A percentile compares a stretch with the other conserved stretches of the same genome.
Evolutionary conservation across 1,139 yeast genomes (phyloP).

Genomic region (Kluyveromyces sp.): DNA sequence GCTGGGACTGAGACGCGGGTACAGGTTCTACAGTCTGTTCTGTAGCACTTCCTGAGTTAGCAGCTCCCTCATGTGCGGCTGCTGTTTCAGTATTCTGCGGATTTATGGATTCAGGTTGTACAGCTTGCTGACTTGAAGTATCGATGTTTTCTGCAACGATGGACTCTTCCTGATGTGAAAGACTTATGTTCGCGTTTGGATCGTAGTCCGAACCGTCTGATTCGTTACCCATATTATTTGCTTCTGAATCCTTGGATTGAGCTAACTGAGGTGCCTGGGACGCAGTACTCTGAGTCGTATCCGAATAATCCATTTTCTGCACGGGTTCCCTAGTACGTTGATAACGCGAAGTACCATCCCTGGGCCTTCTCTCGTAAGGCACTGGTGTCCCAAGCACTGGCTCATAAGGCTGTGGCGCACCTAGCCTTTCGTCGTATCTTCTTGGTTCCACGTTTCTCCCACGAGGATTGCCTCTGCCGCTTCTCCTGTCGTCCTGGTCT

Average conservation of each 20-base stretch:
- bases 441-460: conserved; percentile 15
- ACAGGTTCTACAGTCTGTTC: no score
- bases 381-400: conserved; percentile 19
- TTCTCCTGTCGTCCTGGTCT: conserved; percentile 15
- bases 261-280: not conserved
- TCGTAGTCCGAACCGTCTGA: conserved; percentile 1
- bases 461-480: conserved; percentile 9
- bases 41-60: no score
- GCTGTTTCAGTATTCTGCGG: no score
- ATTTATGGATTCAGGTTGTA: not conserved
- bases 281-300: not conserved
- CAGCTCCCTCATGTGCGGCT: no score
- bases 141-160: not conserved
- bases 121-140: not conserved
- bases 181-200: not conserved
- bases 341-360: not conserved
- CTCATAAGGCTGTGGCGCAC: conserved; percentile 19
- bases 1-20: no score
- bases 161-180: not conserved
- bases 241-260: not conserved
- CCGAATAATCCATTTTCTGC: not conserved
- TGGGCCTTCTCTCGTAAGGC: not conserved
- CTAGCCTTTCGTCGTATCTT: conserved; percentile 13
- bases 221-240: not conserved
- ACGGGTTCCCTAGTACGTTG: not conserved